Evolutionary conservation across 768 basidiomycete species (phyloP).

Genomic region (Termitomyces sp.): DNA sequence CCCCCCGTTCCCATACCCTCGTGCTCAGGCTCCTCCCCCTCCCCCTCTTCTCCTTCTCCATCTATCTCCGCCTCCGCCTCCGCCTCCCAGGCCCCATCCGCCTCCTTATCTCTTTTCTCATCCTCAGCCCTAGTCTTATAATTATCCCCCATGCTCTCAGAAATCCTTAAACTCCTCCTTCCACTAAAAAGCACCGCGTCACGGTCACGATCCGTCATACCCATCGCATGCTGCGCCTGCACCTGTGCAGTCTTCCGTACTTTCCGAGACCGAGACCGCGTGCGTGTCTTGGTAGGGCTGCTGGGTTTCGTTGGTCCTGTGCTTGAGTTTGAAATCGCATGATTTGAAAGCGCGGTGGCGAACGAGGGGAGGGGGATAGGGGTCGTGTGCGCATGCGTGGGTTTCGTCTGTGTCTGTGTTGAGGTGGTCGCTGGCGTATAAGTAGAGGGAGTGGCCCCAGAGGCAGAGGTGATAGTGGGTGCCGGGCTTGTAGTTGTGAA

Average conservation of each 20-base stretch:
- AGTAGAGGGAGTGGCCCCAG: too few relatives aligned
- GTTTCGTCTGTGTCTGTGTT: background rate
- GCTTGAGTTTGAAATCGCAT: background rate
- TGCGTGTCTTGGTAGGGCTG: background rate
- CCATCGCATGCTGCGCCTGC: background rate
- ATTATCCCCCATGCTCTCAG: too few relatives aligned
- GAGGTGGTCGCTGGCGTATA: too few relatives aligned
- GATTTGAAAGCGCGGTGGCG: conserved; percentile 24
- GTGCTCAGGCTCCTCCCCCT: background rate
- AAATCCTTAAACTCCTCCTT: too few relatives aligned
- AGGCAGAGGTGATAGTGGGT: too few relatives aligned
- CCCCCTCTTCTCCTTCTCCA: background rate
- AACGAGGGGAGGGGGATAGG: conserved; percentile 38
- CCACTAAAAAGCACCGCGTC: background rate
- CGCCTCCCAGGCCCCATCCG: background rate
- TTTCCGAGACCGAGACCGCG: background rate
- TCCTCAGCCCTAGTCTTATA: background rate
- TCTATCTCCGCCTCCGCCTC: background rate
- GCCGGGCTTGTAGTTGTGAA: too few relatives aligned
- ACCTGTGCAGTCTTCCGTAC: background rate
- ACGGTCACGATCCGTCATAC: background rate
- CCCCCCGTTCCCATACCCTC: background rate
- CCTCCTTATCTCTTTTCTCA: background rate
- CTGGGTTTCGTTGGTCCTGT: too few relatives aligned
- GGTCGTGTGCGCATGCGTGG: too few relatives aligned